phyloP scores from a whole-genome alignment of 2,329 filamentous ascomycete species.

The Fusarium coicis region DNA sequence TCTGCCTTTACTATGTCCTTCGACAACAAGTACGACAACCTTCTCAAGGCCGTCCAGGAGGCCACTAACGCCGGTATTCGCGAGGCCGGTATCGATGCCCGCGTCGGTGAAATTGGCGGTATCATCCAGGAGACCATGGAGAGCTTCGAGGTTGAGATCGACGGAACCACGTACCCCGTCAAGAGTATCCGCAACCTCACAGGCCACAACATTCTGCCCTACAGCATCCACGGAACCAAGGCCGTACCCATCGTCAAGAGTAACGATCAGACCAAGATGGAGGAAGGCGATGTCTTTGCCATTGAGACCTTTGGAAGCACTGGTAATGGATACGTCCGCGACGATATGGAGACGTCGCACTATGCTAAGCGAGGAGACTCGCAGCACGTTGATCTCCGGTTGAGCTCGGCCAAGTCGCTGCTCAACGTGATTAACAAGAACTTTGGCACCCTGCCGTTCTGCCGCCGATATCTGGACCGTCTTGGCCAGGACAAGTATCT shows the following conservation, averaged over 20 bases:
- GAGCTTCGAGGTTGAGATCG: conserved; percentile 88
- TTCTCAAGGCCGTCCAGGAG: conserved; percentile 77
- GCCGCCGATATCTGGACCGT: conserved; percentile 88
- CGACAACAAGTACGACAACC: conserved; percentile 78
- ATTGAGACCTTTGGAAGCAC: conserved; percentile 97
- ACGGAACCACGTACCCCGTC: conserved; percentile 80
- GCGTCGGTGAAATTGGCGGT: conserved; percentile 85
- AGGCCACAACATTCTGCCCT: conserved; percentile 89
- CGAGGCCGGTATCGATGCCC: conserved; percentile 91
- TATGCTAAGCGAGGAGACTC: conserved; percentile 82
- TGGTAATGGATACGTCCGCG: conserved; percentile 85
- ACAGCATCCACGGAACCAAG: conserved; percentile 92
- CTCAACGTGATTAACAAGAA: conserved; percentile 95
- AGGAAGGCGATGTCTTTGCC: conserved; percentile 94
- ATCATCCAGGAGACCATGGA: conserved; percentile 93
- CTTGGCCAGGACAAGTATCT: conserved; percentile 96
- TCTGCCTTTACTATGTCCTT: conserved; percentile 84
- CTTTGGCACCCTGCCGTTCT: conserved; percentile 93
- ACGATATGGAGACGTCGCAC: conserved; percentile 91
- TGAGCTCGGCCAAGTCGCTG: conserved; percentile 85
- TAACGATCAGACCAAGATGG: conserved; percentile 92
- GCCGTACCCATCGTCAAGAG: conserved; percentile 94
- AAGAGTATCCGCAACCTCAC: conserved; percentile 89
- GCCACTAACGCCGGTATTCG: conserved; percentile 85
- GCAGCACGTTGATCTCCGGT: conserved; percentile 78